phyloP scores from a whole-genome alignment of 805 yeast genomes.

The Sungouiella thailandica region DNA sequence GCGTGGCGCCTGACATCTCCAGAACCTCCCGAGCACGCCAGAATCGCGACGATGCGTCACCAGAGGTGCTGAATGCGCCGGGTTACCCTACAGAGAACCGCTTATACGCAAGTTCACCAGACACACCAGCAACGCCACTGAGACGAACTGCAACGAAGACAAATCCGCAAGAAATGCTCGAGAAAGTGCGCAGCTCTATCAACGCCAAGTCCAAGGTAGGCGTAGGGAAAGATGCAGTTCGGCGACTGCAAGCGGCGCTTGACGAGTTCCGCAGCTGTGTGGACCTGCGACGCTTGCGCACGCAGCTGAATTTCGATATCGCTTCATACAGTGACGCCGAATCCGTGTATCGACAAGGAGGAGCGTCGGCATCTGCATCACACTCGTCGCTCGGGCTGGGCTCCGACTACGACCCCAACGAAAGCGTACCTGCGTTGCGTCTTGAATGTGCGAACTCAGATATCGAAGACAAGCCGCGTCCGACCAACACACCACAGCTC shows the following conservation, averaged over 20 bases:
- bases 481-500: not conserved
- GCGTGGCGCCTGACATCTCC: too few relatives aligned
- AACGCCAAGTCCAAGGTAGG: constrained; percentile 22
- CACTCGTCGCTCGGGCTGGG: constrained; percentile 16
- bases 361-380: constrained; percentile 14
- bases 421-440: constrained; percentile 1
- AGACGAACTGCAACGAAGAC: constrained; percentile 10
- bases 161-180: constrained; percentile 28
- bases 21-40: too few relatives aligned
- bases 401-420: constrained; percentile 1
- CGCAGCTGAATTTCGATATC: constrained; percentile 7
- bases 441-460: too few relatives aligned
- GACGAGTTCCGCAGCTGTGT: constrained; percentile 33
- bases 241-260: constrained; percentile 20
- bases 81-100: too few relatives aligned
- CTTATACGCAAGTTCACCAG: too few relatives aligned
- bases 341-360: not conserved
- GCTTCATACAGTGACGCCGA: constrained; percentile 1
- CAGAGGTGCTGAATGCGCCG: too few relatives aligned
- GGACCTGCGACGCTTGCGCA: constrained; percentile 28
- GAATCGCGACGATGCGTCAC: too few relatives aligned
- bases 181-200: constrained; percentile 25
- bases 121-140: too few relatives aligned
- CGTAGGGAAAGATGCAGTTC: constrained; percentile 12
- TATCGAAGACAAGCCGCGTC: not conserved